Conservation (phyloP, 2,329 filamentous ascomycete genomes). For the Microsporum audouinii region DNA sequence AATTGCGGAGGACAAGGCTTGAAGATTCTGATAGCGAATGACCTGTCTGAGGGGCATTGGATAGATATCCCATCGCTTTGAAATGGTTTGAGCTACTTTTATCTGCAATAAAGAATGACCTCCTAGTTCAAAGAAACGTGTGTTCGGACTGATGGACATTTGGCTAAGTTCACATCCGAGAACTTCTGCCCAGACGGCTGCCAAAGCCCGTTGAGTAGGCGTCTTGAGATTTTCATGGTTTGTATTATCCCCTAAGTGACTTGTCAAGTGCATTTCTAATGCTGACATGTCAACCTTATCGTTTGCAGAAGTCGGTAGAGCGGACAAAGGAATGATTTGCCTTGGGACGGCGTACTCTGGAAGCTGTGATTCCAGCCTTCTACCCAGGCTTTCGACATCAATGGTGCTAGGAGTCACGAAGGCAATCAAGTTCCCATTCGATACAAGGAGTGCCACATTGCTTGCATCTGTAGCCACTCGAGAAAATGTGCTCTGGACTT, state of each 20-base stretch:
- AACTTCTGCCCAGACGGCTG: neutral
- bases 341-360: neutral
- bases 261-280: neutral
- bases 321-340: neutral
- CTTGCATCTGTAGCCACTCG: neutral
- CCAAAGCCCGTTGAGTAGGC: neutral
- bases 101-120: conserved; percentile 15
- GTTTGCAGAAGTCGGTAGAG: neutral
- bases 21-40: neutral
- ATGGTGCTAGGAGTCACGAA: neutral
- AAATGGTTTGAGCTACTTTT: conserved; percentile 8
- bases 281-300: neutral
- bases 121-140: conserved; percentile 12
- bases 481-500: conserved; percentile 23
- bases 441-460: neutral
- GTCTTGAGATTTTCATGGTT: neutral
- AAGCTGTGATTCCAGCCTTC: neutral
- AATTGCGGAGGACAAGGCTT: neutral
- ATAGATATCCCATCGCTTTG: conserved; percentile 7
- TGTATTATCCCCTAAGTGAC: neutral
- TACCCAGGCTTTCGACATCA: neutral
- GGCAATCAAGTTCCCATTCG: neutral
- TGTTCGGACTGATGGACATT: neutral
- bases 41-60: neutral
- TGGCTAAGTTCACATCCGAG: neutral